Percentiles rank a stretch among this genome's conserved stretches.
Evolutionary conservation across 2,329 filamentous ascomycete species (phyloP).

Genomic region (Calonectria pteridis): DNA sequence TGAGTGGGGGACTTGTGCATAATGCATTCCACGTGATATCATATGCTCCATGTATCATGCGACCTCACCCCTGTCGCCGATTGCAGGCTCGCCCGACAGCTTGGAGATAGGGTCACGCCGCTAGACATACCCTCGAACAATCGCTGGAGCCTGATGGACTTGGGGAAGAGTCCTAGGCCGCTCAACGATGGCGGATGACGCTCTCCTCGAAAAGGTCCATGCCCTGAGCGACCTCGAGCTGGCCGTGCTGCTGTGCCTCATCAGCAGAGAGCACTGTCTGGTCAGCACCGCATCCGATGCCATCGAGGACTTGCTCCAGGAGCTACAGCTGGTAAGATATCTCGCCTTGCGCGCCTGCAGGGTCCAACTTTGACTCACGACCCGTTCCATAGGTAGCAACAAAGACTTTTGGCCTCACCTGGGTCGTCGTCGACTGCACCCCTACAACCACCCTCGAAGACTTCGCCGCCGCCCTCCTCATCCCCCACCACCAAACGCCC

Average conservation of each 20-base stretch:
- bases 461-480: constrained; percentile 79
- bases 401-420: constrained; percentile 79
- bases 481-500: constrained; percentile 42
- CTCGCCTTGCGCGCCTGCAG: neutral
- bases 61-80: constrained; percentile 31
- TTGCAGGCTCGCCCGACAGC: neutral
- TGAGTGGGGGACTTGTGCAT: constrained; percentile 35
- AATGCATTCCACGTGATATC: constrained; percentile 47
- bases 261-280: constrained; percentile 88
- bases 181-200: constrained; percentile 69
- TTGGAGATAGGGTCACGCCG: constrained; percentile 21
- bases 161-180: constrained; percentile 31
- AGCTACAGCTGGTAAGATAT: constrained; percentile 74
- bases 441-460: constrained; percentile 82
- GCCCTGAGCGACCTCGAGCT: constrained; percentile 89
- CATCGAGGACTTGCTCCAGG: constrained; percentile 77
- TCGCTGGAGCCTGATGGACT: constrained; percentile 44
- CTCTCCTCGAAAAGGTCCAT: constrained; percentile 77
- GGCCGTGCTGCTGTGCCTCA: constrained; percentile 83
- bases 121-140: neutral
- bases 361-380: neutral
- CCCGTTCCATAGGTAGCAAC: constrained; percentile 66
- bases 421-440: constrained; percentile 79
- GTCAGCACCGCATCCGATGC: constrained; percentile 76
- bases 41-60: constrained; percentile 41